phyloP scores from a whole-genome alignment of 768 basidiomycete genomes.

The Leccinum broughii region DNA sequence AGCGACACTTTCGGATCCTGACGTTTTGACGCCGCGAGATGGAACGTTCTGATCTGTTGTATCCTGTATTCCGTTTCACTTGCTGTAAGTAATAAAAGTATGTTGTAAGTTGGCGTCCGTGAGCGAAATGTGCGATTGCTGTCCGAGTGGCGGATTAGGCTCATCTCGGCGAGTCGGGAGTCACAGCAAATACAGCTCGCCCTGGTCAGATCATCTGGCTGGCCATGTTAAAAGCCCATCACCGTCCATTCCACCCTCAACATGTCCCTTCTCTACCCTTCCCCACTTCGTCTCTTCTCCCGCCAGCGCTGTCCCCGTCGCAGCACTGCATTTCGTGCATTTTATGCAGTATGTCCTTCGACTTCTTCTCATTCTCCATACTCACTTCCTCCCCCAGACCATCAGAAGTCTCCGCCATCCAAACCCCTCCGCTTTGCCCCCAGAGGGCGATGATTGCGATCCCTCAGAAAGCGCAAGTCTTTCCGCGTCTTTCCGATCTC shows the following conservation, averaged over 20 bases:
- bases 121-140: slow-evolving; percentile 23
- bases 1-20: slow-evolving; percentile 30
- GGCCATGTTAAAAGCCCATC: slow-evolving; percentile 26
- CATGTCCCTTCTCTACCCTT: slow-evolving; percentile 26
- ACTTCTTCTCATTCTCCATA: slow-evolving; percentile 15
- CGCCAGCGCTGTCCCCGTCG: slow-evolving; percentile 34
- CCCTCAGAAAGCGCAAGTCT: slow-evolving; percentile 51
- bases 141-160: slow-evolving; percentile 29
- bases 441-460: slow-evolving; percentile 28
- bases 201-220: slow-evolving; percentile 15
- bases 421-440: slow-evolving; percentile 3
- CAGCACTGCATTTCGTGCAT: slow-evolving; percentile 47
- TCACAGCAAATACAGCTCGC: slow-evolving; percentile 30
- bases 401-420: slow-evolving; percentile 31
- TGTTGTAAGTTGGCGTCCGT: not conserved
- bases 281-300: slow-evolving; percentile 28
- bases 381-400: slow-evolving; percentile 25
- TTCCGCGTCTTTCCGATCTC: not conserved
- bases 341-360: slow-evolving; percentile 50
- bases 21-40: slow-evolving; percentile 23
- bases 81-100: not conserved
- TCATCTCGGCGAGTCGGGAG: not conserved
- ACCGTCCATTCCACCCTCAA: not conserved
- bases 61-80: not conserved
- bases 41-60: not conserved